Percentiles rank a stretch among this genome's conserved stretches.
Conservation (phyloP, 495 filamentous ascomycete species). For the Wilcoxina mikolae region DNA sequence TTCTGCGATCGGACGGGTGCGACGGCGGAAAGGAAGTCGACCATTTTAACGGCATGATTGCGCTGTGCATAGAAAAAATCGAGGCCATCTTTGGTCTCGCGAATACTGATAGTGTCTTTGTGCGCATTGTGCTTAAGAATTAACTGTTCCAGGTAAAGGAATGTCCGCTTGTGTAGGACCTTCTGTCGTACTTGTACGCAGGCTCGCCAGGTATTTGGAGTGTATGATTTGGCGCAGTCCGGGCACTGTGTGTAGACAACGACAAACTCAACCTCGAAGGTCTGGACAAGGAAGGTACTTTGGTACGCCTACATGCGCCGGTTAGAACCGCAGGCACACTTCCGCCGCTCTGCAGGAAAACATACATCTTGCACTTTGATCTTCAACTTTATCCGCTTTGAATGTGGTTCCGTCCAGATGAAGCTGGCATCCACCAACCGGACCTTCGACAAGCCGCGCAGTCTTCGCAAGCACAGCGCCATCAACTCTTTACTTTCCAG, state of each 20-base stretch:
- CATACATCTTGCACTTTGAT: conserved; percentile 63
- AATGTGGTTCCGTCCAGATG: conserved; percentile 97
- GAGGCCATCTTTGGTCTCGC: conserved; percentile 80
- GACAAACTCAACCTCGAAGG: conserved; percentile 84
- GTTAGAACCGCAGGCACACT: not conserved
- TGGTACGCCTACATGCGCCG: conserved; percentile 44
- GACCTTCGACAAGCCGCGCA: conserved; percentile 69
- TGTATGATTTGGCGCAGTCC: conserved; percentile 76
- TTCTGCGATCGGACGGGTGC: conserved; percentile 67
- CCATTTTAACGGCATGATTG: conserved; percentile 84
- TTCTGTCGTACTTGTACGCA: conserved; percentile 89
- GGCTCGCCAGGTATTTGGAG: conserved; percentile 77
- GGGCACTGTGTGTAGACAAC: conserved; percentile 79
- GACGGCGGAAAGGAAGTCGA: conserved; percentile 75
- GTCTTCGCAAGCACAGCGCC: conserved; percentile 69
- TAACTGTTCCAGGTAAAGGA: conserved; percentile 89
- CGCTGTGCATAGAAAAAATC: conserved; percentile 85
- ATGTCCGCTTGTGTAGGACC: conserved; percentile 92
- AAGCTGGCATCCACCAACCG: conserved; percentile 90
- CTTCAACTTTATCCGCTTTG: conserved; percentile 73
- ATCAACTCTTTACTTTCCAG: conserved; percentile 81
- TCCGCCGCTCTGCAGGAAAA: not conserved
- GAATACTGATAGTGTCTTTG: conserved; percentile 89
- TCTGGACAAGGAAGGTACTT: conserved; percentile 73
- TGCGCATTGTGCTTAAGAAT: conserved; percentile 90